Evolutionary conservation across 75 land plant genomes (phyloP), one percentile per base, ranked within the genome.

Genomic region (Pinus albicaulis): DNA sequence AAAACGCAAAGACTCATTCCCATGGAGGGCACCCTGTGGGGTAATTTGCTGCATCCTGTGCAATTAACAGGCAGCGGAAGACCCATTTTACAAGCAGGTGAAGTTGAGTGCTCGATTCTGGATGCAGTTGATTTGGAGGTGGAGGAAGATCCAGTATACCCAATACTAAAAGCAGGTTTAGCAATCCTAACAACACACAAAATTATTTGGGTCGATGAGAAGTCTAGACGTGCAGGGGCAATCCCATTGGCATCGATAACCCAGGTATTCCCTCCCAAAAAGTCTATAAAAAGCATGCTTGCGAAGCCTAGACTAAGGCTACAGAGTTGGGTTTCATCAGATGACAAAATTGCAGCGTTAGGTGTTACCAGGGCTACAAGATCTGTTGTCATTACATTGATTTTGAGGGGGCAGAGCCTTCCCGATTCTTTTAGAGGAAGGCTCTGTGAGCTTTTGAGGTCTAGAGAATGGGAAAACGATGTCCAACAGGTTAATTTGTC

Each of bases 111-210:
- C 59, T 76, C 73, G 13, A 82, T 90, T 12, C 81, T 92, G 73
- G 84, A 90, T 56, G 59, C 77, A 57, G 90, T 87, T 55, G 98
- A 95, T 80, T 73, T 92, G 75, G 88, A 89, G 26, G 55, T 75
- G 24, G 91, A 86, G 7, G 83, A 83, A 10, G 57, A 68, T 44
- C 55, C 76, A 12, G 4, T 38, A 25, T 78, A 82, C 80, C 70
- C 81, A 12, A 17, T 74, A n/a, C 79, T 93, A 75, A 86, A 79
- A 62, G 80, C 89, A 56, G 87, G 89, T 57, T 38, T 91, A 63
- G 80, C 91, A 76, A 78, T 77, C 72, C 91, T 96, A 79, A 93
- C 99, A 55, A 90, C 90, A 19, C 89, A 86, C 76, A 92, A 95
- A 34, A 83, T 96, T 63, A 59, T 96, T 71, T 93, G 85, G 83